Evolutionary conservation across 2,329 filamentous ascomycete genomes (phyloP), one percentile per base, ranked within the genome.

Genomic region (Cadophora gregata): DNA sequence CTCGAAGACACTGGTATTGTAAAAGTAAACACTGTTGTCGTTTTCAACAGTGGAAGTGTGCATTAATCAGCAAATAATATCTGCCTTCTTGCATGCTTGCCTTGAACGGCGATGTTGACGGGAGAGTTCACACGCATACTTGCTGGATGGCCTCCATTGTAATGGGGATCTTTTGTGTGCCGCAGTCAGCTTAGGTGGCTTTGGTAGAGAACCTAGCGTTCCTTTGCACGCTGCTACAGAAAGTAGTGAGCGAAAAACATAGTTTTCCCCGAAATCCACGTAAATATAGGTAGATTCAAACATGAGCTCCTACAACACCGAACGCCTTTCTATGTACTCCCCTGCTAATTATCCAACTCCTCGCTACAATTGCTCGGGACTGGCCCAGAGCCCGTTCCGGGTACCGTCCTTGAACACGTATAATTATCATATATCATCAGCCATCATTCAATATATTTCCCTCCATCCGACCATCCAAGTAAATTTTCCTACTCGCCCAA

Each of bases 341-440:
- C 8, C 10, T 19, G 38, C 38, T 31, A 50, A 50, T 36, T 21
- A 51, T 38, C 59, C 59, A 38, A 53, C 45, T 62, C 59, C 45
- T 36, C 45, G 29, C 47, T 36, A 58, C 33, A 58, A 21, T 25
- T 21, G 36, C 24, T 24, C n/a, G 9, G n/a, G n/a, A 36, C n/a
- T 5, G 21, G 19, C 31, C 33, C 12, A 42, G 33, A 12, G 21
- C n/a, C 10, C 10, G 19, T 21, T 16, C 21, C 33, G 16, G 7
- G 21, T 31, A 10, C 10, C 25, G n/a, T 60, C 25, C 42, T 25
- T 16, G 19, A 21, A 47, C n/a, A 47, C 42, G 42, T 21, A 47
- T 47, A 47, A 60, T 31, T 48, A 60, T 60, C 58, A 47, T 60
- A 19, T 36, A 56, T 56, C 53, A 38, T 62, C 19, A 48, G 38